Percentiles rank a stretch among this genome's conserved stretches.
Evolutionary conservation across 2,329 filamentous ascomycete genomes (phyloP).

Genomic region (Monosporascus sp.): DNA sequence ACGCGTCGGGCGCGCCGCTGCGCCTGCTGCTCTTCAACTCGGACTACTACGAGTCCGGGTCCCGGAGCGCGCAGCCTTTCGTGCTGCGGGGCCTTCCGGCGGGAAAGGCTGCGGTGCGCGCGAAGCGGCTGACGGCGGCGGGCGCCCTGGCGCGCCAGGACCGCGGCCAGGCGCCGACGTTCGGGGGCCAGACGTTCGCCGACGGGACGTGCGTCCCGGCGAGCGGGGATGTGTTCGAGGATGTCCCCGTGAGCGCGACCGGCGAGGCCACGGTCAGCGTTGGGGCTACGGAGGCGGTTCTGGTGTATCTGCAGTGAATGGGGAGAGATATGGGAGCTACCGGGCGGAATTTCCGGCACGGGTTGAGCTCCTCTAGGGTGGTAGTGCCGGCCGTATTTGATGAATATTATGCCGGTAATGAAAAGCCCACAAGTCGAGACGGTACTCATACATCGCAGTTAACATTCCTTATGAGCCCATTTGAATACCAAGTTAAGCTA

Average conservation of each 20-base stretch:
- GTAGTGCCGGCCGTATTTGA: too few relatives aligned
- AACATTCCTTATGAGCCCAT: too few relatives aligned
- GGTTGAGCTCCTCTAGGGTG: too few relatives aligned
- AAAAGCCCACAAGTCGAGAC: too few relatives aligned
- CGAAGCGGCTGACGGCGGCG: constrained; percentile 40
- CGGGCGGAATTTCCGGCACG: too few relatives aligned
- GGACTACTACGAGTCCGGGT: constrained; percentile 33
- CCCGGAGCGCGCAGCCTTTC: constrained; percentile 33
- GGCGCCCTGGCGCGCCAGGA: constrained; percentile 40
- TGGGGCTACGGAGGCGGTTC: constrained; percentile 41
- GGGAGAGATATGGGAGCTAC: not conserved
- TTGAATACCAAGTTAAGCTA: too few relatives aligned
- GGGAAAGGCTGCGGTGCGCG: constrained; percentile 26
- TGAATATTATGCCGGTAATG: too few relatives aligned
- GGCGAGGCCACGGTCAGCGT: constrained; percentile 36
- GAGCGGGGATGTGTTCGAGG: constrained; percentile 36
- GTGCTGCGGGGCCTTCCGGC: constrained; percentile 36
- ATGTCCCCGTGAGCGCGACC: constrained; percentile 20
- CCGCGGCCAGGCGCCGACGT: constrained; percentile 34
- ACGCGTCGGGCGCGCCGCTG: constrained; percentile 30
- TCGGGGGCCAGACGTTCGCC: constrained; percentile 41
- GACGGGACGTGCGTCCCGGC: constrained; percentile 40
- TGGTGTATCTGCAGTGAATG: constrained; percentile 38
- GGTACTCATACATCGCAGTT: too few relatives aligned
- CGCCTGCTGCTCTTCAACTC: constrained; percentile 42